Evolutionary conservation across 164 flowering plant genomes (phyloP), one percentile per base, ranked within the genome.

Genomic region (Annona squamosa): DNA sequence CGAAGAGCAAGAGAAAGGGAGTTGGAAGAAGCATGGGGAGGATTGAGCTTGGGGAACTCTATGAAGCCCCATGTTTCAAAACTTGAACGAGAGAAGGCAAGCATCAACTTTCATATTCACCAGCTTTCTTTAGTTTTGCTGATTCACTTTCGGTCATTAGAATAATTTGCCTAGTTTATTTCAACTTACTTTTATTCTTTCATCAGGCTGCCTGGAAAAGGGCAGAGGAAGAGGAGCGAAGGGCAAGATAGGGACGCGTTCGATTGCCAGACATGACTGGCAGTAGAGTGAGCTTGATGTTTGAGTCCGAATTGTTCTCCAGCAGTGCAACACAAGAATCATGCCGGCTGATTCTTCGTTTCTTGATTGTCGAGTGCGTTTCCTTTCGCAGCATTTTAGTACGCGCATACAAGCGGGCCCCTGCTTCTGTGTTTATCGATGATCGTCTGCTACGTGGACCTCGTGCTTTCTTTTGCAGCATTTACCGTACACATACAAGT

Each of bases 21-120:
- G 80, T 26, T 92, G 82, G 88, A 85, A 79, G 93, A 85, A 82
- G 87, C 91, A 52, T 95, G 97, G 99, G 99, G 97, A 71, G 98
- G 98, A 46, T 72, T 95, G 75, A 86, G 93, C 77, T 81, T 95
- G 57, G 93, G 98, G 63, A 90, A 93, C 72, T 89, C 98, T 5
- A 79, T 91, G 37, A 80, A 72, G 48, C 99, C 98, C 4, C 94
- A 82, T 81, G 74, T 88, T 12, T 95, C 98, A 37, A 86, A 84
- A 79, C 92, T 94, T 48, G 88, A 94, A 81, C 71, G 85, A 67
- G 98, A 95, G 44, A 95, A 91, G 96, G 98, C 71, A 83, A 73
- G 81, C 73, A 70, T 3, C 16, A 43, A 3, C 5, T 19, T 4
- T 70, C 56, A 4, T 45, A 6, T 56, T 57, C 65, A 37, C 13